These are phyloP conservation scores for Aristolochia contorta DNA, from an alignment of 164 flowering plant species.

Conservation along the genomic window DNA sequence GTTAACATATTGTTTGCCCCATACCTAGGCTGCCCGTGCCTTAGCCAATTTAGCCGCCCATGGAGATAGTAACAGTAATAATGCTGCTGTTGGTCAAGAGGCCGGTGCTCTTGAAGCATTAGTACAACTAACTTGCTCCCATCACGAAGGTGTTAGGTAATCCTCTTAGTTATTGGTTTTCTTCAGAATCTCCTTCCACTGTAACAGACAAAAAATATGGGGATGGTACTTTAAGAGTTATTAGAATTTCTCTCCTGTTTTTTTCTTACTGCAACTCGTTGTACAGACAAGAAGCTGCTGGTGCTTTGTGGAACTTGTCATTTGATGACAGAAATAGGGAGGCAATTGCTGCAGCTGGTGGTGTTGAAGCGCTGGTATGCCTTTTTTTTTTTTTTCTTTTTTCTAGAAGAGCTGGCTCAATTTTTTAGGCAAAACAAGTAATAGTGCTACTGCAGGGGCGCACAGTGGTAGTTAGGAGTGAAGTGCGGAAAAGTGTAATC, in stretches of 20 bases:
- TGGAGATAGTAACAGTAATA: constrained; percentile 94
- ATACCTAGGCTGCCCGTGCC: constrained; percentile 91
- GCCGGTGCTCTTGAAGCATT: constrained; percentile 97
- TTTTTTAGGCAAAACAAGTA: too few species aligned
- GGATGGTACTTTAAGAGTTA: background rate
- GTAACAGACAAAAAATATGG: background rate
- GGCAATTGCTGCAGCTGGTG: constrained; percentile 94
- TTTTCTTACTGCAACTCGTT: background rate
- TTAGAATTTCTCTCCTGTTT: background rate
- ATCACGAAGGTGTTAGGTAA: constrained; percentile 98
- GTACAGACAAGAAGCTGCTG: constrained; percentile 97
- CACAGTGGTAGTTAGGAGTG: too few species aligned
- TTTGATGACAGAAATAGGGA: constrained; percentile 97
- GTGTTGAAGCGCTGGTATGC: constrained; percentile 93
- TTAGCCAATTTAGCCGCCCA: constrained; percentile 99
- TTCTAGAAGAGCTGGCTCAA: too few species aligned
- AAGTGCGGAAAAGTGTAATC: too few species aligned
- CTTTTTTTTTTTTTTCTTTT: background rate
- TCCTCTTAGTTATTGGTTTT: background rate
- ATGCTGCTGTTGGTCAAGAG: constrained; percentile 96
- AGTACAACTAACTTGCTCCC: constrained; percentile 80
- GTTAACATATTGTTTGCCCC: background rate
- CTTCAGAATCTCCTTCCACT: background rate
- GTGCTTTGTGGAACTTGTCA: constrained; percentile 97
- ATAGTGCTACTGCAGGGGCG: too few species aligned